Evolutionary conservation across 2,329 filamentous ascomycete species (phyloP), one percentile per base, ranked within the genome.

Genomic region (Rhynchosporium graminicola): DNA sequence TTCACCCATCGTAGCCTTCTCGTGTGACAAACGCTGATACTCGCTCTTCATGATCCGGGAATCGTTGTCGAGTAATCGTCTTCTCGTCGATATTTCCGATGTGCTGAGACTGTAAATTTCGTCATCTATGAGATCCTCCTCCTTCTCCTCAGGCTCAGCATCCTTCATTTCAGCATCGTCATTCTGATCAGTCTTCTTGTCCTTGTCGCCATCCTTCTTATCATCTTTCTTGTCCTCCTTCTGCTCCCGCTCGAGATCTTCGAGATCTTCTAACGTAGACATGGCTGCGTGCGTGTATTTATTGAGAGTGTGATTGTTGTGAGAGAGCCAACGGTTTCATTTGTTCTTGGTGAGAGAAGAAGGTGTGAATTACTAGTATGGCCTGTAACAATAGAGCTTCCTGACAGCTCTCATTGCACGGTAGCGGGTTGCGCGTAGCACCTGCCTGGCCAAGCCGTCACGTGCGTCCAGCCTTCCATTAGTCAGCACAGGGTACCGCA

Each of bases 21-120:
- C 95, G 74, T 99, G 95, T 72, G 89, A 90, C 79, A 99, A 83
- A 71, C 95, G 89, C 76, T 97, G 93, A 72, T 87, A 92, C 78
- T 99, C 95, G 82, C 92, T 97, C 83, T 90, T 94, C 92, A 99
- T 98, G 79, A 99, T 98, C 73, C 95, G 86, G 73, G 95, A 90
- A 78, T 99, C 95, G 78, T 99, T 99, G 79, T 99, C 95, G 69
- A 99, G 83, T 74, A 99, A 84, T 74, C 93, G 88, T 81, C 88
- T 90, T 77, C 95, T 87, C 72, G 92, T 96, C 73, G 91, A 83
- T 73, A 99, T 96, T 80, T 99, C 95, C 80, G 92, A 87, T 80
- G 95, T 98, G 82, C 89, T 94, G 71, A 96, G 88, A 76, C 87
- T 89, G 65, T 98, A 85, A 72, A 99, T 94, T 80, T 99, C 95